These are phyloP conservation scores for Aspergillus brunneoviolaceus DNA, from an alignment of 2,329 filamentous ascomycete genomes.

Conservation along the genomic window DNA sequence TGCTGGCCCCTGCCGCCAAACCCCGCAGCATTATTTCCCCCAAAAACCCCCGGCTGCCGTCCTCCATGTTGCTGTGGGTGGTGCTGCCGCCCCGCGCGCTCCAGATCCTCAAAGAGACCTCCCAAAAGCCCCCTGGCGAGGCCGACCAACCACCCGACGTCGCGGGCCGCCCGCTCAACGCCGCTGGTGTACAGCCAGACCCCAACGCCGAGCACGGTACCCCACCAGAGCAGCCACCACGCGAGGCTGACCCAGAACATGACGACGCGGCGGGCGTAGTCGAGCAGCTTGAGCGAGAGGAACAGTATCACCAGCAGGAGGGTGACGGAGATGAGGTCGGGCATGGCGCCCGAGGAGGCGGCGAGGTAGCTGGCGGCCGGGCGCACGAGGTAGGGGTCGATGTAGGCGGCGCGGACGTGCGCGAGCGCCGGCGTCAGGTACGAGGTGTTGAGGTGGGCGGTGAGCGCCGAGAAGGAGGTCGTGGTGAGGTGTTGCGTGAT, in stretches of 20 bases:
- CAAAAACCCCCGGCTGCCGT: constrained; percentile 31
- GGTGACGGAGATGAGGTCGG: constrained; percentile 38
- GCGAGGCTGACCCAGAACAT: constrained; percentile 74
- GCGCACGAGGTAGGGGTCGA: constrained; percentile 24
- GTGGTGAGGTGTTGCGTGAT: constrained; percentile 16
- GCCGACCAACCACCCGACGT: constrained; percentile 56
- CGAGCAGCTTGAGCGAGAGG: constrained; percentile 62
- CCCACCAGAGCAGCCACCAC: constrained; percentile 65
- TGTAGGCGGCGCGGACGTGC: constrained; percentile 13
- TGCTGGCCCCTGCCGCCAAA: background rate
- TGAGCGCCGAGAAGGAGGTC: constrained; percentile 15
- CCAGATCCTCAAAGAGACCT: constrained; percentile 51
- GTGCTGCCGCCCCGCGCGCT: constrained; percentile 9
- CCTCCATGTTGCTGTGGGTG: constrained; percentile 47
- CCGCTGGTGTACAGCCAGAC: constrained; percentile 54
- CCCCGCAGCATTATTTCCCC: background rate
- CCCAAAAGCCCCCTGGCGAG: constrained; percentile 64
- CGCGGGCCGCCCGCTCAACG: constrained; percentile 31
- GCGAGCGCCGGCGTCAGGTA: constrained; percentile 14
- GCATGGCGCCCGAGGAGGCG: constrained; percentile 19
- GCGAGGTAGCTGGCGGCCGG: constrained; percentile 37
- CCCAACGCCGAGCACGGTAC: constrained; percentile 53
- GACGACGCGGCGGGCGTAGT: constrained; percentile 69
- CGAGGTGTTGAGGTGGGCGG: constrained; percentile 13
- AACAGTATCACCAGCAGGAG: constrained; percentile 62